Evolutionary conservation across 2,329 filamentous ascomycete genomes (phyloP).

Genomic region (Venturia nashicola): DNA sequence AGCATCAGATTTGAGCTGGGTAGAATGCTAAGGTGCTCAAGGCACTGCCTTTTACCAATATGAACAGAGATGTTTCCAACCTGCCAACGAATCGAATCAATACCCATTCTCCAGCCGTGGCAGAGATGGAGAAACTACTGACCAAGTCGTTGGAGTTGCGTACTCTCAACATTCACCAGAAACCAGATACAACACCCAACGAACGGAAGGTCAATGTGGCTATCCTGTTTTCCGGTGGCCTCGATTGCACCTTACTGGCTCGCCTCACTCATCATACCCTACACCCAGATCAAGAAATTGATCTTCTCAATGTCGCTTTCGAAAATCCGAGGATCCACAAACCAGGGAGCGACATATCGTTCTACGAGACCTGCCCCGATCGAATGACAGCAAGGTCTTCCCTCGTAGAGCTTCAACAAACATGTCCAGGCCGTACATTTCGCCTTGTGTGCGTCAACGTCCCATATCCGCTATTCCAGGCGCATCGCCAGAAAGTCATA

Average conservation of each 20-base stretch:
- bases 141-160: slow-evolving; percentile 16
- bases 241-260: slow-evolving; percentile 85
- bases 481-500: slow-evolving; percentile 57
- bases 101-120: neutral
- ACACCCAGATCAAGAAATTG: slow-evolving; percentile 55
- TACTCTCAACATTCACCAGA: slow-evolving; percentile 34
- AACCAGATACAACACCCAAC: slow-evolving; percentile 13
- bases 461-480: slow-evolving; percentile 61
- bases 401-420: slow-evolving; percentile 55
- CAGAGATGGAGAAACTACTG: neutral
- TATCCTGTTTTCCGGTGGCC: slow-evolving; percentile 82
- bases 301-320: slow-evolving; percentile 91
- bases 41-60: neutral
- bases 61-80: neutral
- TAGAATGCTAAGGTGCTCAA: neutral
- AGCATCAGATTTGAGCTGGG: neutral
- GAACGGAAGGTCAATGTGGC: slow-evolving; percentile 38
- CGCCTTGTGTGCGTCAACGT: slow-evolving; percentile 79
- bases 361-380: slow-evolving; percentile 79
- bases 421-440: slow-evolving; percentile 64
- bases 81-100: neutral
- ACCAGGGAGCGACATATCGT: slow-evolving; percentile 22
- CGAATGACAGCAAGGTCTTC: slow-evolving; percentile 74
- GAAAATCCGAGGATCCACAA: slow-evolving; percentile 67
- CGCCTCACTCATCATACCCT: slow-evolving; percentile 68